phyloP scores from a whole-genome alignment of 352 stramenopile genomes.

The Globisporangium uncinulatum region DNA sequence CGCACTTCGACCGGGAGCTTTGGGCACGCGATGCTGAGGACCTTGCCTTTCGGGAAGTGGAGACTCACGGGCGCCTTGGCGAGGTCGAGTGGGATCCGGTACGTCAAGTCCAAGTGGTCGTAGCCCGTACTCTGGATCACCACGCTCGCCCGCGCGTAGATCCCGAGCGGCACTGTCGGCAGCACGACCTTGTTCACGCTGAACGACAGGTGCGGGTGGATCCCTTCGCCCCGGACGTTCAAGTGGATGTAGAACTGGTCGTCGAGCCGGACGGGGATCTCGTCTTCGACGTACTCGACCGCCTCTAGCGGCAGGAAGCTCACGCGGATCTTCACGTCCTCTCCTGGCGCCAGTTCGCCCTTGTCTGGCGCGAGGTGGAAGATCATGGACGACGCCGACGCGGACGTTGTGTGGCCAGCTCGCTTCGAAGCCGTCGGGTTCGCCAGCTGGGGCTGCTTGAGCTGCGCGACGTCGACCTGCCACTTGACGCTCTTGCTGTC shows the following conservation, averaged over 20 bases:
- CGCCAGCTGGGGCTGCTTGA: slow-evolving; percentile 17
- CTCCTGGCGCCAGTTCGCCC: slow-evolving; percentile 72
- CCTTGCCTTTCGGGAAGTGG: slow-evolving; percentile 86
- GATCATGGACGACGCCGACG: slow-evolving; percentile 30
- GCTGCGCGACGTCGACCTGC: slow-evolving; percentile 64
- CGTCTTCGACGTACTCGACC: slow-evolving; percentile 68
- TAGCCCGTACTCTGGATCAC: slow-evolving; percentile 87
- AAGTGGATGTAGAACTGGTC: slow-evolving; percentile 81
- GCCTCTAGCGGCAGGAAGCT: slow-evolving; percentile 84
- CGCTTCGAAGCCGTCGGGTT: slow-evolving; percentile 21
- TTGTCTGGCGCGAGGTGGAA: slow-evolving; percentile 81
- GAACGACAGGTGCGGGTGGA: slow-evolving; percentile 92
- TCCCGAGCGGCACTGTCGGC: slow-evolving; percentile 85
- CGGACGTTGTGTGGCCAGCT: slow-evolving; percentile 22
- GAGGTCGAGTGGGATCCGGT: slow-evolving; percentile 71
- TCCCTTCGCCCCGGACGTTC: slow-evolving; percentile 70
- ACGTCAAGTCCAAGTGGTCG: slow-evolving; percentile 86
- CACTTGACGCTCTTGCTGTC: slow-evolving; percentile 56
- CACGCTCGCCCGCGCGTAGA: slow-evolving; percentile 61
- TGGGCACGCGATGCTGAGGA: slow-evolving; percentile 77
- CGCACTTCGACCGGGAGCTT: slow-evolving; percentile 80
- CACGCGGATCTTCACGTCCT: slow-evolving; percentile 73
- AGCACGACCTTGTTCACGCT: slow-evolving; percentile 78
- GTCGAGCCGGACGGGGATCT: slow-evolving; percentile 69
- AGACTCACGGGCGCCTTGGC: slow-evolving; percentile 78